Percentiles rank a stretch among this genome's conserved stretches.
Conservation (phyloP, 805 yeast species). For the Lipomyces yamadae region DNA sequence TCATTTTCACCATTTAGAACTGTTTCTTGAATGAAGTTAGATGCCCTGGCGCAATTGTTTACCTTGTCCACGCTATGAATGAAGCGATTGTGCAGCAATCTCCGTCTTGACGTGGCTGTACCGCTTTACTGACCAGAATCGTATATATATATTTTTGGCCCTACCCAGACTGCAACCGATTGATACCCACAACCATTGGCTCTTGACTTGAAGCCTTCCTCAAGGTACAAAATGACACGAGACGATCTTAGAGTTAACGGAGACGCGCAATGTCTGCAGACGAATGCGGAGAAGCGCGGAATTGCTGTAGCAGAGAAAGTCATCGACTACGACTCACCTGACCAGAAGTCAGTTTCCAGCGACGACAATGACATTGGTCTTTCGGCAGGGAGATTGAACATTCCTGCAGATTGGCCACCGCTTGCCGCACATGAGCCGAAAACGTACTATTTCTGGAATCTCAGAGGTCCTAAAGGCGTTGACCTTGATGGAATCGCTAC, state of each 20-base stretch:
- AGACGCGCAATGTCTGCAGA: neutral
- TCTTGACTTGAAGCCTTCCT: no score
- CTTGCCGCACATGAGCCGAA: slow-evolving; percentile 25
- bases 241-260: neutral
- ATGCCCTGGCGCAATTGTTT: no score
- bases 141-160: no score
- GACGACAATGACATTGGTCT: slow-evolving; percentile 13
- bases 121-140: no score
- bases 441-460: slow-evolving; percentile 30
- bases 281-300: neutral
- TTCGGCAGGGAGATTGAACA: slow-evolving; percentile 16
- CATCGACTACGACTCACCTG: neutral
- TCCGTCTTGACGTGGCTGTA: no score
- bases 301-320: neutral
- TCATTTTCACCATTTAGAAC: no score
- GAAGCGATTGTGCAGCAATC: no score
- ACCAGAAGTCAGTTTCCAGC: slow-evolving; percentile 13
- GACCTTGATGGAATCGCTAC: slow-evolving; percentile 31
- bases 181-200: no score
- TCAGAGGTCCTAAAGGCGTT: slow-evolving; percentile 7
- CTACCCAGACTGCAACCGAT: no score
- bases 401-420: slow-evolving; percentile 35
- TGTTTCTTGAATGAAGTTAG: no score
- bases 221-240: neutral
- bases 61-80: no score